Evolutionary conservation across 2,329 filamentous ascomycete genomes (phyloP), one percentile per base, ranked within the genome.

Genomic region (Penicillium sp.): DNA sequence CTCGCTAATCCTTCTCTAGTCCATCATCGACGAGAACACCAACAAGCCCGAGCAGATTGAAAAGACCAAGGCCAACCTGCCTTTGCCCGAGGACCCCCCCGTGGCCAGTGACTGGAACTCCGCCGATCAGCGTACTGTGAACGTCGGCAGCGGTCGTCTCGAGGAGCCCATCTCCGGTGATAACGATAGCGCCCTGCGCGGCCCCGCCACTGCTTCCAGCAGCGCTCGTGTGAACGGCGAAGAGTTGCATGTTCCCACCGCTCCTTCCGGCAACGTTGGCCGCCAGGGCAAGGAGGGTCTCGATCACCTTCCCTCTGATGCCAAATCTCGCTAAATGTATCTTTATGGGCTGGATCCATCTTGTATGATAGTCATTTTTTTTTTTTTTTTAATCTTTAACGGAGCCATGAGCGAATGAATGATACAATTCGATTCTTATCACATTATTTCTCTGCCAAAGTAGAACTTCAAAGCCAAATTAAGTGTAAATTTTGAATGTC

Each of bases 21-120:
- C 69, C 36, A 58, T 73, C 28, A 59, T 74, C 64, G 71, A 73
- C 52, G 70, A 72, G 29, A 71, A 72, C 61, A 70, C 64, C 46
- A 56, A 75, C 74, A 89, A 89, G 72, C 69, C 77, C 59, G 77
- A 86, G 50, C 77, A 87, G 71, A 87, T 92, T 67, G 82, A 85
- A 47, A 74, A 88, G 71, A 80, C 80, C 65, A 80, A 86, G 74
- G 75, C 85, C 70, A 90, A 90, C 74, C 85, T 95, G 29, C 88
- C 88, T 47, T 83, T 92, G 46, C 90, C 89, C 16, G 88, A 93
- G 2, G 80, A 92, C 60, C 89, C 89, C 21, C 88, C 88, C 1
- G 76, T 74, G n/a, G 75, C 84, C n/a, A 88, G 87, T 5, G 89
- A 94, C 78, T 91, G 85, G 81, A 85, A 92, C 70, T 89, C 86